Evolutionary conservation across 768 basidiomycete genomes (phyloP).

Genomic region (Calocera cornea): DNA sequence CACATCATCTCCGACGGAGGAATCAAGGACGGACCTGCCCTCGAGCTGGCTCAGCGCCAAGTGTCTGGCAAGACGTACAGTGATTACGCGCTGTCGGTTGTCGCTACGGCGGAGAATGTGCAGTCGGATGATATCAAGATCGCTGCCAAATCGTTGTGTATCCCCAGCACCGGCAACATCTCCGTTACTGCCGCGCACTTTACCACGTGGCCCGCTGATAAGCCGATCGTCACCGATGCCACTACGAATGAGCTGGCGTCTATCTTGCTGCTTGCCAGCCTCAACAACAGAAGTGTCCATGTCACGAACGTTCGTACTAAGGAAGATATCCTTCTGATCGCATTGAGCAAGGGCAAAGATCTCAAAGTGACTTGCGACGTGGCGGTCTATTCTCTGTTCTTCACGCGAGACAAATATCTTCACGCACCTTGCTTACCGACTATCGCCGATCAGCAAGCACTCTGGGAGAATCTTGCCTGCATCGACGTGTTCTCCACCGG

Average conservation of each 20-base stretch:
- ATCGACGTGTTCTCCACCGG: slow-evolving; percentile 91
- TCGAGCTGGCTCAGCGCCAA: slow-evolving; percentile 57
- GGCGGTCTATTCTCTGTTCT: slow-evolving; percentile 83
- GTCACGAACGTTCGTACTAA: slow-evolving; percentile 75
- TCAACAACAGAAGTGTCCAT: slow-evolving; percentile 79
- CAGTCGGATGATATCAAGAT: slow-evolving; percentile 59
- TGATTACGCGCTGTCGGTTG: slow-evolving; percentile 74
- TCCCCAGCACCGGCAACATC: slow-evolving; percentile 61
- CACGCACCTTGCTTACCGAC: slow-evolving; percentile 52
- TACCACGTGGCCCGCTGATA: slow-evolving; percentile 76
- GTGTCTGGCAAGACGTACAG: slow-evolving; percentile 56
- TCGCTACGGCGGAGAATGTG: slow-evolving; percentile 57
- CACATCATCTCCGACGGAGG: slow-evolving; percentile 48
- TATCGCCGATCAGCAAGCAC: slow-evolving; percentile 55
- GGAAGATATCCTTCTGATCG: slow-evolving; percentile 81
- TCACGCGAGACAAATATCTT: slow-evolving; percentile 61
- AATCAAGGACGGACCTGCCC: slow-evolving; percentile 52
- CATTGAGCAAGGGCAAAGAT: slow-evolving; percentile 84
- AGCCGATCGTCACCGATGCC: slow-evolving; percentile 89
- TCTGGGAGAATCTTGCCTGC: slow-evolving; percentile 72
- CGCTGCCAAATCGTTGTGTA: slow-evolving; percentile 74
- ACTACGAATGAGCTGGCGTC: slow-evolving; percentile 86
- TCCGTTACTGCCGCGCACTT: slow-evolving; percentile 77
- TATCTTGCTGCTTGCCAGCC: slow-evolving; percentile 80
- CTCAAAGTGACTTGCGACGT: slow-evolving; percentile 96